Conservation (phyloP, 495 filamentous ascomycete genomes). For the Entonaema liquescens region DNA sequence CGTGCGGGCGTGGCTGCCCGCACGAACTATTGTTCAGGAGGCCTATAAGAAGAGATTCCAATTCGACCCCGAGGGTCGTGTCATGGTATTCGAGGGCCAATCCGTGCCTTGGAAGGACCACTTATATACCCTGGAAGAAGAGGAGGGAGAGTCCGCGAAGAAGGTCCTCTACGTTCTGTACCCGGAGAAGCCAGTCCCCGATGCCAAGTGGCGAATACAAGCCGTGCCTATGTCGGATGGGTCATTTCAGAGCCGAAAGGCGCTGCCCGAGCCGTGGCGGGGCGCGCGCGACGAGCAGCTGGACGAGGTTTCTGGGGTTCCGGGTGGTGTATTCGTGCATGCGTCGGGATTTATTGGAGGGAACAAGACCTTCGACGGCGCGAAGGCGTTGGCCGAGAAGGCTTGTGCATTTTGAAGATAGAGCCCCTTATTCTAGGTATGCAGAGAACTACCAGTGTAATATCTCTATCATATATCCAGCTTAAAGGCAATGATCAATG, state of each 20-base stretch:
- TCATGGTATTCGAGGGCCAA: constrained; percentile 78
- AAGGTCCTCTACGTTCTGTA: constrained; percentile 92
- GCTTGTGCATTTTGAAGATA: constrained; percentile 51
- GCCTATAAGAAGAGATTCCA: constrained; percentile 72
- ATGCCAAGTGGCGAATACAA: constrained; percentile 90
- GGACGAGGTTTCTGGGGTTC: constrained; percentile 74
- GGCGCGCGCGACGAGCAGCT: constrained; percentile 87
- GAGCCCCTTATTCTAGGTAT: not conserved
- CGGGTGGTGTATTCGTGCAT: constrained; percentile 89
- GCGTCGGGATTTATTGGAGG: constrained; percentile 96
- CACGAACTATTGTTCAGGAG: constrained; percentile 75
- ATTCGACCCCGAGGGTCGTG: constrained; percentile 75
- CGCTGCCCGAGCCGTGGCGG: constrained; percentile 89
- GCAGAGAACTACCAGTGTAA: constrained; percentile 42
- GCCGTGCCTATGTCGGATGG: constrained; percentile 80
- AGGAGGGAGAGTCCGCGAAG: constrained; percentile 53
- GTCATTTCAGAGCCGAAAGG: constrained; percentile 89
- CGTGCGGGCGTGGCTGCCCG: constrained; percentile 83
- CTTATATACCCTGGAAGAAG: constrained; percentile 83
- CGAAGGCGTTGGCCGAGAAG: constrained; percentile 82
- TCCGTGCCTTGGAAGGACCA: constrained; percentile 95
- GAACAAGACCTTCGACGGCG: constrained; percentile 90
- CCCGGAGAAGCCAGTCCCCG: constrained; percentile 75
- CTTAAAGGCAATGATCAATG: constrained; percentile 30
- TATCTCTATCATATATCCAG: not conserved